A percentile compares a stretch with the other conserved stretches of the same genome.
Evolutionary conservation across 371 early-diverging fungal species (phyloP).

Genomic region (Mucor indicus): DNA sequence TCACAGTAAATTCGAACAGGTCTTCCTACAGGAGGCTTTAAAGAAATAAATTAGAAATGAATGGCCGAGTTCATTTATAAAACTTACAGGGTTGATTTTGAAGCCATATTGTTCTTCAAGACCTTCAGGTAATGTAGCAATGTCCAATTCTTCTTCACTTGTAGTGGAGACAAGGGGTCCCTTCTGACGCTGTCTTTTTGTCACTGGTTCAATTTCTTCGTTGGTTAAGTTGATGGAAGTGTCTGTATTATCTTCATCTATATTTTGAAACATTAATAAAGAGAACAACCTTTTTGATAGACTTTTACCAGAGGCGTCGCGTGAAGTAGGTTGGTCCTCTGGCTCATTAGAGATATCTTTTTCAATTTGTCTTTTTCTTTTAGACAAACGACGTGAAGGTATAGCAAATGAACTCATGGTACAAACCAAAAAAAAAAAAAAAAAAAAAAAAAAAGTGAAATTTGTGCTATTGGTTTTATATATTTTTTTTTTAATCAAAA

Average conservation of each 20-base stretch:
- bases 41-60: background rate
- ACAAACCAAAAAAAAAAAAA: background rate
- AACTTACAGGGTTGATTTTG: conserved; percentile 25
- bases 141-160: conserved; percentile 15
- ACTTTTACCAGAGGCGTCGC: conserved; percentile 26
- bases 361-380: conserved; percentile 10
- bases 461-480: too few relatives aligned
- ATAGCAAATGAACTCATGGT: conserved; percentile 8
- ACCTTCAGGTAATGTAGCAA: conserved; percentile 18
- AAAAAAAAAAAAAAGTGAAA: too few relatives aligned
- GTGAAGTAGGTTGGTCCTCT: conserved; percentile 23
- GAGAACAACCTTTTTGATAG: background rate
- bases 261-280: background rate
- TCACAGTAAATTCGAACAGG: conserved; percentile 89
- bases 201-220: background rate
- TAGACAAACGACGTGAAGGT: conserved; percentile 5
- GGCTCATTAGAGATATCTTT: background rate
- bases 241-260: conserved; percentile 32
- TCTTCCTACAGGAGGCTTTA: conserved; percentile 67
- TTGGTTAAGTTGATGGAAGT: conserved; percentile 1
- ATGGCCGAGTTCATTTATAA: too few relatives aligned
- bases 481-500: too few relatives aligned
- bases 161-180: conserved; percentile 1
- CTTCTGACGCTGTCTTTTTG: conserved; percentile 13
- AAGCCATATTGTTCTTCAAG: conserved; percentile 29